A percentile compares a stretch with the other conserved stretches of the same genome.
Evolutionary conservation across 176 grass and related monocot genomes (phyloP).

Genomic region (Saccharum officinarum): DNA sequence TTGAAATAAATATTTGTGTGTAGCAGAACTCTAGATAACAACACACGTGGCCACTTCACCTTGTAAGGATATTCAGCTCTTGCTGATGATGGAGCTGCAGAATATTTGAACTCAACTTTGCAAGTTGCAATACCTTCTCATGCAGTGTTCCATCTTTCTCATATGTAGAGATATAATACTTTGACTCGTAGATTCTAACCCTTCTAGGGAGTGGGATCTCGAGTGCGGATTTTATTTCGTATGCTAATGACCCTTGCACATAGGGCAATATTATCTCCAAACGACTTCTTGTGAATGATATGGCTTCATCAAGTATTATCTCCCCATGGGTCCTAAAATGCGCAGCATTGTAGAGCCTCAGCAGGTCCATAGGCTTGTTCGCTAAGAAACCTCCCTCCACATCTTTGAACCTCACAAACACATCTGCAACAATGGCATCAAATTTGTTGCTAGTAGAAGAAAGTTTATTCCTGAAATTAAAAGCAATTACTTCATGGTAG

Average conservation of each 20-base stretch:
- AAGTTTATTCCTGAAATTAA: no score
- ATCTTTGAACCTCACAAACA: neutral
- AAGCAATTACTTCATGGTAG: no score
- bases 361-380: neutral
- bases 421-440: neutral
- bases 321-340: conserved; percentile 2
- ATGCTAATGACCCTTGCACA: neutral
- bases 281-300: neutral
- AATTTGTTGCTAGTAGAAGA: neutral
- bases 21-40: neutral
- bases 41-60: neutral
- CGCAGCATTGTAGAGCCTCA: neutral
- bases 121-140: conserved; percentile 4
- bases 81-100: conserved; percentile 1
- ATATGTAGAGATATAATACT: neutral
- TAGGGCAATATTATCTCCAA: neutral
- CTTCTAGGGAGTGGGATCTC: neutral
- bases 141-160: neutral
- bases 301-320: conserved; percentile 3
- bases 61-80: neutral
- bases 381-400: neutral
- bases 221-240: neutral
- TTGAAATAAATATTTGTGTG: neutral
- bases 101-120: conserved; percentile 3
- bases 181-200: conserved; percentile 5